Evolutionary conservation across 1,139 yeast species (phyloP), one percentile per base, ranked within the genome.

Genomic region (Sugiyamaella neomexicana): DNA sequence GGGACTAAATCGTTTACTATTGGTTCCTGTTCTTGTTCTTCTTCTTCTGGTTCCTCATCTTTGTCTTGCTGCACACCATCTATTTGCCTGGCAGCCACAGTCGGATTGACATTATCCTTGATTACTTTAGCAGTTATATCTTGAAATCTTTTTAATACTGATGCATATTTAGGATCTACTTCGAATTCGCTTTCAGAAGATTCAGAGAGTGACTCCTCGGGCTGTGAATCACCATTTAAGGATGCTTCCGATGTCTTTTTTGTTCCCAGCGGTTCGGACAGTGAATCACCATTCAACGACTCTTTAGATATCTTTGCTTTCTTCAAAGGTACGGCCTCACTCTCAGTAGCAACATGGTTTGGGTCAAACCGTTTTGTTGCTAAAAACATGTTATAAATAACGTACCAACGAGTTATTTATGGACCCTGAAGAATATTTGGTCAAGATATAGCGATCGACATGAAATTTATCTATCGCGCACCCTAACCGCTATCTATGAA

Each of bases 1-100:
- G 97, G 96, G 2, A 79, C 85, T 46, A 91, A 75, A 45, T 81
- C 85, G 40, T 57, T 58, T 52, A 64, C 60, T 23, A 45, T 58
- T 25, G 8, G 32, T 13, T 57, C 52, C 8, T 53, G 55, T 15
- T n/a, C n/a, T n/a, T n/a, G n/a, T n/a, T n/a, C n/a, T n/a, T n/a
- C n/a, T n/a, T n/a, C n/a, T n/a, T n/a, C n/a, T n/a, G n/a, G n/a
- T n/a, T 53, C 57, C 13, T 55, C 60, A 12, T 46, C 53, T 17
- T 50, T 62, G 47, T 55, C 65, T 54, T 61, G 60, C 37, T 42
- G 34, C 34, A 12, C 37, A 12, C 44, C 31, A 15, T 31, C 32
- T 29, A 37, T 32, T 37, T 31, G 27, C 31, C 52, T 15, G n/a
- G 32, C 36, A 7, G 47, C 44, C 9, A 37, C 49, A 27, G 44